Evolutionary conservation across 352 stramenopile genomes (phyloP), one percentile per base, ranked within the genome.

Genomic region (Pythium myriotylum): DNA sequence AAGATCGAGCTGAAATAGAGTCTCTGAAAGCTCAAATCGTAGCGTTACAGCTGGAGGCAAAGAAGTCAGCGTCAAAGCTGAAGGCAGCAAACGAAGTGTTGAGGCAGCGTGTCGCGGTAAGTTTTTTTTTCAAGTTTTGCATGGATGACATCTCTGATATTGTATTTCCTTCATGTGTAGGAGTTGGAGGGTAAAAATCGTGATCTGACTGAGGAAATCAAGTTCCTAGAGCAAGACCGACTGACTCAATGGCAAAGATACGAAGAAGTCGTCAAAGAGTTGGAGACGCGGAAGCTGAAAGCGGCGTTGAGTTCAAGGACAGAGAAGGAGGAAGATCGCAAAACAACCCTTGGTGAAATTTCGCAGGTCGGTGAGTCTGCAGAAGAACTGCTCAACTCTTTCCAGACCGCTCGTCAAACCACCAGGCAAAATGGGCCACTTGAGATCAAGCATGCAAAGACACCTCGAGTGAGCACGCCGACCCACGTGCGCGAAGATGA

Each of bases 1-100:
- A 84, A 76, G 83, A 84, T 19, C 67, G 75, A n/a, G 67, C 62
- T 10, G 83, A 94, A 62, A 74, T 93, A 0, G 87, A 92, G 46
- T 67, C 72, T 23, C 68, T 95, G 13, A 92, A 91, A 61, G 87
- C 87, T 2, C 85, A 94, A 48, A 88, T 95, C 26, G 80, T 92
- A 45, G 89, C 85, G 20, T 79, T 94, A 57, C 75, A 95, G 47
- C 49, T 94, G 17, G 87, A 95, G 56, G 64, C 37, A 59, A 75
- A 51, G 62, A 64, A 55, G 64, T 41, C 53, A 2, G 40, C 54
- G 1, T n/a, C 20, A 37, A 94, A 94, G 49, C 79, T 72, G 59
- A 95, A 94, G 61, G 70, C 72, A 29, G 77, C 65, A 35, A 88
- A 75, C 27, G 81, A 94, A 16, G 86, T 74, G 8, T 62, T 94